Evolutionary conservation across 768 basidiomycete species (phyloP), one percentile per base, ranked within the genome.

Genomic region (Phaeotremella skinneri): DNA sequence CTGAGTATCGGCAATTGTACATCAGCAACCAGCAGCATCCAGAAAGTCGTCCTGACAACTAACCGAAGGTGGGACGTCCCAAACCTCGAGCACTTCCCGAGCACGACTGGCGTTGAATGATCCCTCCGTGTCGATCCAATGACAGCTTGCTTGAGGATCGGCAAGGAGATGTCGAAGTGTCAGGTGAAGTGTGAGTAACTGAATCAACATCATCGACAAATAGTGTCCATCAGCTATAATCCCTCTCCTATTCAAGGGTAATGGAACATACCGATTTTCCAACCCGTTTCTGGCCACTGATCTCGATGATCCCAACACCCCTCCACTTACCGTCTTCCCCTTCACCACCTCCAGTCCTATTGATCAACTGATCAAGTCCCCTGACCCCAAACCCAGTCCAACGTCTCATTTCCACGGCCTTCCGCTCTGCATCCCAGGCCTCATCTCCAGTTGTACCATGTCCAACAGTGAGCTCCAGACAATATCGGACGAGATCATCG

Each of bases 71-170:
- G 9, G 11, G n/a, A 56, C 50, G 9, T 60, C 54, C 60, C 56
- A 59, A 0, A 29, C n/a, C 13, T 63, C 63, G 3, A 75, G 57
- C 6, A 75, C 62, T 17, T 49, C 31, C 23, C 48, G 56, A 11
- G 73, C 73, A 34, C 76, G 34, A 14, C 61, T 52, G 2, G 72
- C 63, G n/a, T 56, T 49, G 48, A 77, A 75, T 5, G 60, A 63
- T 4, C 69, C 72, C n/a, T 73, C 66, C 6, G 70, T 66, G 47
- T 77, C 76, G 7, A 77, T 55, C 76, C 76, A 77, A 20, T 48
- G 42, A 55, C 73, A 74, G 9, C 57, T 53, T 5, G 62, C 63
- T 4, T 29, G 41, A 4, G 55, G 43, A 34, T 75, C 67, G 3
- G n/a, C 9, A 0, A 51, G 14, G 3, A 77, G 58, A 13, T 58